A percentile compares a stretch with the other conserved stretches of the same genome.
These are phyloP conservation scores for Paxillus ammoniavirescens DNA, from an alignment of 768 basidiomycete genomes.

Conservation along the genomic window DNA sequence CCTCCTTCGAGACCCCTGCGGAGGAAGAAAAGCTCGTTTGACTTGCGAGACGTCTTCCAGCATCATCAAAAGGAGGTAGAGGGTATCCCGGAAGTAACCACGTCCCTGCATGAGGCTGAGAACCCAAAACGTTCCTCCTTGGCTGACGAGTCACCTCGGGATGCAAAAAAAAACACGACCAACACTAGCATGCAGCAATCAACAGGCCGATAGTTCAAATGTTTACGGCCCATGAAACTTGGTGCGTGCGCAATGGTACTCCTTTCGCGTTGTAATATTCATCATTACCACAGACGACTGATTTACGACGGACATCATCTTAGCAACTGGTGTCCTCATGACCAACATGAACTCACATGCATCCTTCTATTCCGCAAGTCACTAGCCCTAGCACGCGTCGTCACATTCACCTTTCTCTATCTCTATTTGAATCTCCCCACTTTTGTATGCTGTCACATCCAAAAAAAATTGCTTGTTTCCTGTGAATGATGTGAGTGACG, in stretches of 20 bases:
- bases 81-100: not conserved
- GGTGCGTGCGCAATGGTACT: not conserved
- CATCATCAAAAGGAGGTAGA: not conserved
- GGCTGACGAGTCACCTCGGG: no score
- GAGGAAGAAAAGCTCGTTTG: slow-evolving; percentile 34
- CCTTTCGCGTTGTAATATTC: not conserved
- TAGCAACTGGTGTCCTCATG: not conserved
- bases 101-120: not conserved
- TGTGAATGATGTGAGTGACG: no score
- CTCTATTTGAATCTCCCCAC: no score
- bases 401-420: no score
- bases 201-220: no score
- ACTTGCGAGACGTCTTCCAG: slow-evolving; percentile 32
- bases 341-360: not conserved
- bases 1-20: slow-evolving; percentile 19
- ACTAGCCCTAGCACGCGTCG: no score
- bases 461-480: no score
- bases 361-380: no score
- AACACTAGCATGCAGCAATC: no score
- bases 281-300: not conserved
- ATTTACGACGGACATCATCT: not conserved
- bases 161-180: no score
- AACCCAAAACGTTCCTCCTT: not conserved
- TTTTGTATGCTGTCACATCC: no score
- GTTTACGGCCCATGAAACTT: not conserved